Conservation (phyloP, 129 eudicot species). For the Kitagawia praeruptora region DNA sequence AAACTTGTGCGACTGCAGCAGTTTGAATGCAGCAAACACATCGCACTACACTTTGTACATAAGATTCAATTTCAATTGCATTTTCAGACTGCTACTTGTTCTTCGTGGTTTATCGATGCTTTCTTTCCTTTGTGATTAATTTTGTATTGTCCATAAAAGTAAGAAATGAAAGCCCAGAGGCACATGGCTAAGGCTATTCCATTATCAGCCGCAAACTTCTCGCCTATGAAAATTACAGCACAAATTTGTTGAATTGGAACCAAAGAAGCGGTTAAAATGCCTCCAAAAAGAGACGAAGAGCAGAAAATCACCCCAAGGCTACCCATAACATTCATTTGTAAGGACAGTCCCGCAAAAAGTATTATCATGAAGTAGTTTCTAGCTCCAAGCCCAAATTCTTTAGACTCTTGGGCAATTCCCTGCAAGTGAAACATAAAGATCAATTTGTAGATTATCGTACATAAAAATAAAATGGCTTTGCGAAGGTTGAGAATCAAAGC, state of each 20-base stretch:
- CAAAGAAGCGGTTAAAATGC: slow-evolving; percentile 20
- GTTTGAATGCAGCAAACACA: neutral
- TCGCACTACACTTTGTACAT: neutral
- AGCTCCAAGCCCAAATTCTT: slow-evolving; percentile 28
- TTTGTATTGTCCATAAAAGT: slow-evolving; percentile 25
- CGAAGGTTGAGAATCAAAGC: too few relatives aligned
- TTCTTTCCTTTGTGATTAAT: slow-evolving; percentile 1
- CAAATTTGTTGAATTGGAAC: slow-evolving; percentile 25
- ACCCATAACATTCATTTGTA: slow-evolving; percentile 21
- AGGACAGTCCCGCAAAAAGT: slow-evolving; percentile 21
- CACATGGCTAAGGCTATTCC: slow-evolving; percentile 31
- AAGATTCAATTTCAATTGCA: neutral
- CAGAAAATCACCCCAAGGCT: slow-evolving; percentile 32
- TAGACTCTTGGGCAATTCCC: slow-evolving; percentile 30
- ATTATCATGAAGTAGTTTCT: slow-evolving; percentile 28
- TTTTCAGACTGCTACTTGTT: neutral
- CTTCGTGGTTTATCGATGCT: neutral
- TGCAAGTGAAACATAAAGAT: slow-evolving; percentile 4
- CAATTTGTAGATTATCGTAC: neutral
- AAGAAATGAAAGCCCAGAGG: slow-evolving; percentile 38
- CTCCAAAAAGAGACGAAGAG: slow-evolving; percentile 36
- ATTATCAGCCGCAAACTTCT: slow-evolving; percentile 26
- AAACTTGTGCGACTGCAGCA: neutral
- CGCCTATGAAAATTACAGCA: slow-evolving; percentile 33
- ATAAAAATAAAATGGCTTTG: neutral